Evolutionary conservation across 2,329 filamentous ascomycete genomes (phyloP).

Genomic region (Fusarium chlamydosporum): DNA sequence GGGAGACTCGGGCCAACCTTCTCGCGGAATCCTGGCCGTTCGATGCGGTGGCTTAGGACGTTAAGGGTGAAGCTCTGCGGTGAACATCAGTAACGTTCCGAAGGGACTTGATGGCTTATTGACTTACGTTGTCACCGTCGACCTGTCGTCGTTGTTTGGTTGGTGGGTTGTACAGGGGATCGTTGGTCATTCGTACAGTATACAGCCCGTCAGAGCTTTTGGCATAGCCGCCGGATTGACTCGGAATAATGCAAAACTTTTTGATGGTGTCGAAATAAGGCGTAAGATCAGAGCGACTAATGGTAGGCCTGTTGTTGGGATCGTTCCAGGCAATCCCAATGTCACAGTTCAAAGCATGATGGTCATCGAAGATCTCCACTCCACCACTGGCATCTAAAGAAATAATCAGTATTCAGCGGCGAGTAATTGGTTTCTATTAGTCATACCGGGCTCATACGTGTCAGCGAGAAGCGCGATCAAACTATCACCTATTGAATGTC

Average conservation of each 20-base stretch:
- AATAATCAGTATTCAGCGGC: rapidly evolving
- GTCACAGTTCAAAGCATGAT: background rate
- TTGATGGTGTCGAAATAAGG: slow-evolving; percentile 2
- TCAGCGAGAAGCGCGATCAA: background rate
- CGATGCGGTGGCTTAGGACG: background rate
- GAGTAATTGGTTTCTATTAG: too few relatives aligned
- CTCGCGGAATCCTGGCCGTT: background rate
- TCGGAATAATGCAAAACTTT: background rate
- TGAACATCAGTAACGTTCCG: background rate
- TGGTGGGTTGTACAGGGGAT: background rate
- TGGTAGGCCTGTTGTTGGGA: background rate
- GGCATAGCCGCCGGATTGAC: background rate
- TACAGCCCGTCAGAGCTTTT: background rate
- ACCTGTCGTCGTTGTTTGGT: background rate
- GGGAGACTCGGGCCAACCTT: slow-evolving; percentile 1
- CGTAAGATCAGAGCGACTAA: background rate
- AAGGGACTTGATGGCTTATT: background rate
- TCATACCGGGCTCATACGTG: background rate
- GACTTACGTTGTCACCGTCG: background rate
- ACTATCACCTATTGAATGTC: background rate
- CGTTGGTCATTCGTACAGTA: background rate
- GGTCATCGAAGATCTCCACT: background rate
- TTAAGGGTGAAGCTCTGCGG: background rate
- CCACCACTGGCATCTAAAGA: background rate
- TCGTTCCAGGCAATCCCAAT: background rate